Evolutionary conservation across 768 basidiomycete genomes (phyloP).

Genomic region (Megacollybia marginata): DNA sequence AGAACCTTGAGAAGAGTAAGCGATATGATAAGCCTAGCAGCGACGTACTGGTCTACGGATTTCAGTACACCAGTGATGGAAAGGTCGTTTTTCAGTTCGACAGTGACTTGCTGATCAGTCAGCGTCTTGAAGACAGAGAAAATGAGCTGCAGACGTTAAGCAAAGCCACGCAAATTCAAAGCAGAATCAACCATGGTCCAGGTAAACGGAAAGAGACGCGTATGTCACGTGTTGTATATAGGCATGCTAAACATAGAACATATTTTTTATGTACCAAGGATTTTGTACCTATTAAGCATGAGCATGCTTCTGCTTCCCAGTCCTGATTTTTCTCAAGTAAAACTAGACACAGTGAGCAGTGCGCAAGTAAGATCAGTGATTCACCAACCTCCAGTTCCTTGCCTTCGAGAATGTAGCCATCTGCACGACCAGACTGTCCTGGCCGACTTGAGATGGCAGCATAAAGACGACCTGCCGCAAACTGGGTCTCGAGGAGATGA

Average conservation of each 20-base stretch:
- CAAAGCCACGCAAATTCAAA: no score
- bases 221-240: constrained; percentile 1
- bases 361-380: not conserved
- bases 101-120: constrained; percentile 93
- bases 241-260: constrained; percentile 3
- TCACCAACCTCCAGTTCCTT: constrained; percentile 88
- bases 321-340: constrained; percentile 89
- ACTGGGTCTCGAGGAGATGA: constrained; percentile 80
- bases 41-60: constrained; percentile 92
- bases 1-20: constrained; percentile 45
- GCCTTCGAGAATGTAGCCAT: constrained; percentile 97
- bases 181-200: no score
- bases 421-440: constrained; percentile 92
- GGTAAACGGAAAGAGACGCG: not conserved
- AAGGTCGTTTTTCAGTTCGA: constrained; percentile 98
- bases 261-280: not conserved
- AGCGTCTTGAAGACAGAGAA: constrained; percentile 99
- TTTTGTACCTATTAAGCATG: constrained; percentile 27
- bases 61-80: constrained; percentile 93
- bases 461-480: constrained; percentile 92
- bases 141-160: constrained; percentile 52
- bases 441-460: constrained; percentile 91
- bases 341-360: constrained; percentile 47
- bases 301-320: constrained; percentile 94
- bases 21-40: not conserved